phyloP scores from a whole-genome alignment of 495 filamentous ascomycete genomes.

The Aspergillus cavernicola region DNA sequence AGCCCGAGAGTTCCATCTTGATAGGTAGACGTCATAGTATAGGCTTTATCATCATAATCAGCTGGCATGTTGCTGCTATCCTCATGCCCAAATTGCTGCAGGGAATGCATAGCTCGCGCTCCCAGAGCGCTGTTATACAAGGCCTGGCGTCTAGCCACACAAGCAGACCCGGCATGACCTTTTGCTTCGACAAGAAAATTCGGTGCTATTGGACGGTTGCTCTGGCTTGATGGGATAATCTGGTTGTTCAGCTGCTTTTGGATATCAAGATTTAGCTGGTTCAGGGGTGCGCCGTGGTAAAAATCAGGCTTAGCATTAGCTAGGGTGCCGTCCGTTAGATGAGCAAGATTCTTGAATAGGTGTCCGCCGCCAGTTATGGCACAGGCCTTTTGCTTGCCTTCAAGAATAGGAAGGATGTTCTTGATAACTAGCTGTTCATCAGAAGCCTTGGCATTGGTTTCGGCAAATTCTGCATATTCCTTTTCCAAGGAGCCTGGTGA shows the following conservation, averaged over 20 bases:
- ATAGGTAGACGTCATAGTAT: constrained; percentile 33
- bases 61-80: constrained; percentile 14
- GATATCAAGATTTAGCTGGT: constrained; percentile 18
- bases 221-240: constrained; percentile 35
- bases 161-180: constrained; percentile 25
- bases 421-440: constrained; percentile 1
- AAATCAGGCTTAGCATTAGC: constrained; percentile 14
- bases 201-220: constrained; percentile 32
- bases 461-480: background rate
- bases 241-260: constrained; percentile 17
- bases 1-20: constrained; percentile 10
- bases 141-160: constrained; percentile 36
- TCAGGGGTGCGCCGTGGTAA: constrained; percentile 15
- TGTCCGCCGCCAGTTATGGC: constrained; percentile 17
- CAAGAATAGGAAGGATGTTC: constrained; percentile 24
- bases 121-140: constrained; percentile 42
- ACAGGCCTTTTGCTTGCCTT: constrained; percentile 18
- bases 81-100: constrained; percentile 31
- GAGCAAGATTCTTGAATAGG: constrained; percentile 31
- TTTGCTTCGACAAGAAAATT: constrained; percentile 45
- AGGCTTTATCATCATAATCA: constrained; percentile 39
- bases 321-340: constrained; percentile 24
- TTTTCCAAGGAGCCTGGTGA: background rate
- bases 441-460: background rate
- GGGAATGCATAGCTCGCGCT: constrained; percentile 40